Conservation (phyloP, 805 yeast species). For the Candida ascalaphidarum region DNA sequence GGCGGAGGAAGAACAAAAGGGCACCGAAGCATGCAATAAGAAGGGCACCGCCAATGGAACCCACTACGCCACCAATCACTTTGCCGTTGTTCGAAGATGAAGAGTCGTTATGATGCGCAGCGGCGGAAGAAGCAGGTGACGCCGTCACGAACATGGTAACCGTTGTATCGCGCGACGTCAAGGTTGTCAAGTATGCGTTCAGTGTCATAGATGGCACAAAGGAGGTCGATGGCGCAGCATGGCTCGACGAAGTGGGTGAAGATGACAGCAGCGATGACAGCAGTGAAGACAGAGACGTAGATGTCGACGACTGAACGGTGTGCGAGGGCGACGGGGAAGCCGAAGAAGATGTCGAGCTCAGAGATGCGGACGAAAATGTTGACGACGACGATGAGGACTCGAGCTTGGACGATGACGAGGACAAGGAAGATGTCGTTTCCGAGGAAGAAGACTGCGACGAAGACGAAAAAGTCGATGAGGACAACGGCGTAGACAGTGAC, state of each 20-base stretch:
- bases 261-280: constrained; percentile 11
- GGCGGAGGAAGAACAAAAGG: constrained; percentile 25
- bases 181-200: too few species aligned
- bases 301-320: constrained; percentile 1
- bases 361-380: constrained; percentile 4
- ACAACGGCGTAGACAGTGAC: neutral
- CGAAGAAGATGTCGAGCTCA: constrained; percentile 2
- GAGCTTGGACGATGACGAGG: constrained; percentile 2
- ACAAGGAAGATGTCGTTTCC: constrained; percentile 1
- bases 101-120: constrained; percentile 5
- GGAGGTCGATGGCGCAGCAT: too few species aligned
- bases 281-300: constrained; percentile 2
- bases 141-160: constrained; percentile 31
- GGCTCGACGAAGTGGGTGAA: too few species aligned
- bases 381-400: constrained; percentile 1
- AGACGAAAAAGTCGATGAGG: neutral
- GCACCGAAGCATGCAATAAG: constrained; percentile 29
- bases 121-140: constrained; percentile 21
- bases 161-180: constrained; percentile 32
- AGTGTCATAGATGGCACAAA: too few species aligned
- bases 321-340: constrained; percentile 2
- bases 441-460: neutral
- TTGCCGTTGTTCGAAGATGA: constrained; percentile 19
- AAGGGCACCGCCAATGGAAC: constrained; percentile 37
- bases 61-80: constrained; percentile 38